Evolutionary conservation across 2,329 filamentous ascomycete species (phyloP), one percentile per base, ranked within the genome.

Genomic region (Lecanicillium sp.): DNA sequence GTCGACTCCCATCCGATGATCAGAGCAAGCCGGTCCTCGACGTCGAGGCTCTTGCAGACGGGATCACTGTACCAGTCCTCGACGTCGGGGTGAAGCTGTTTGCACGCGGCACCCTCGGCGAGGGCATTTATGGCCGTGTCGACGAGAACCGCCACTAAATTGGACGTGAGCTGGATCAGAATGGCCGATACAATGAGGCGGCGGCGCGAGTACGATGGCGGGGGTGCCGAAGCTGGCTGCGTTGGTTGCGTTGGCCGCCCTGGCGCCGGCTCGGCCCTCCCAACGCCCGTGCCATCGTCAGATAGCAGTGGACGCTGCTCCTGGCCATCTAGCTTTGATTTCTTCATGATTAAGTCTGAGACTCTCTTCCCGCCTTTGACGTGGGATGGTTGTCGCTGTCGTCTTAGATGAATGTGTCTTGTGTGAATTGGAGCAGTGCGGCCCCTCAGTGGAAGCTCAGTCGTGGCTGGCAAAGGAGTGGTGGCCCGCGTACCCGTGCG

Each of bases 61-160:
- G 24, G 24, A 15, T 49, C 47, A 10, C 10, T 10, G 33, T 44
- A 44, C 24, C 29, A 29, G 10, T 49, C 32, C 20, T 15, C 24
- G 5, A 44, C 41, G 4, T 24, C 10, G 3, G 32, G 47, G 17
- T 41, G 37, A 19, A 44, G 20, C 40, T 44, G 47, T 26, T 35
- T 26, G 40, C 47, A 49, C n/a, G 36, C 36, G 15, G 47, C 47
- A 14, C 47, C 47, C 40, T 49, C 39, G 24, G 35, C 27, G 10
- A 49, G 47, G 24, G 44, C 32, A 24, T 44, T 49, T 24, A 21
- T 15, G 14, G 36, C 36, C n/a, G 37, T 27, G 23, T 33, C 21
- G 21, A 48, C 36, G 21, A 48, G 21, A 2, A 27, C 15, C 3
- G 29, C 9, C 4, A 12, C 17, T 3, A 48, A 17, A 9, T 24